Base-by-base conservation (phyloP, 2,329 filamentous ascomycete species). In the Paramyrothecium roridum region DNA sequence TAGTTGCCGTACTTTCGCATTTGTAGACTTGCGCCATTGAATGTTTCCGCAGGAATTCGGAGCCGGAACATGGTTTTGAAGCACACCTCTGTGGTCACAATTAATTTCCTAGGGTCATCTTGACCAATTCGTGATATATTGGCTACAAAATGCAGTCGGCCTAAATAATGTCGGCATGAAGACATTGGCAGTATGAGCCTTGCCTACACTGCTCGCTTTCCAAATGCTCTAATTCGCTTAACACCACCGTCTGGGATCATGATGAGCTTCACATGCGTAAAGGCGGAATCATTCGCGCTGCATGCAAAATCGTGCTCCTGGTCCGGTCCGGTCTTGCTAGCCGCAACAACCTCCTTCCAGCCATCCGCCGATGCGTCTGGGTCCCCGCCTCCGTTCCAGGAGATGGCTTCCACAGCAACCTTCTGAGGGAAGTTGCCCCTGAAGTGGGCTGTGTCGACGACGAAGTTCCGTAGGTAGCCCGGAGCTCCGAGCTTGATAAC, bases 231-330 rank as follows among this genome's bases (percentile, higher is more conserved):
- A 61, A 97, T 82, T 60, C 93, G 80, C 84, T 96, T 96, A 3
- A 97, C 89, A 22, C 93, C 93, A 34, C 93, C 93, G 72, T 98
- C 93, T 0, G 93, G 93, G 63, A 96, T 91, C 69, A 97, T 95
- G 34, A 91, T 89, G 69, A 98, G 78, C 81, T 96, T 97, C 21
- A 93, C 86, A 74, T 95, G 92, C 13, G 89, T 91, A 66, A 91
- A 89, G 2, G 78, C 75, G 67, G 78, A 80, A 40, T 84, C 83
- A 61, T 80, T 76, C 19, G 84, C 76, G 55, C 78, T 65, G 53
- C 76, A 81, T 33, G 73, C 75, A 67, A 88, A 90, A 59, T 82
- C 80, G 68, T 91, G 88, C 74, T 92, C 89, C 64, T 79, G 77
- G 68, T 93, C 89, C 19, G 90, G 86, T 2, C 86, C 85, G 56